Evolutionary conservation across 2,329 filamentous ascomycete genomes (phyloP), one percentile per base, ranked within the genome.

Genomic region (Cadophora sp.): DNA sequence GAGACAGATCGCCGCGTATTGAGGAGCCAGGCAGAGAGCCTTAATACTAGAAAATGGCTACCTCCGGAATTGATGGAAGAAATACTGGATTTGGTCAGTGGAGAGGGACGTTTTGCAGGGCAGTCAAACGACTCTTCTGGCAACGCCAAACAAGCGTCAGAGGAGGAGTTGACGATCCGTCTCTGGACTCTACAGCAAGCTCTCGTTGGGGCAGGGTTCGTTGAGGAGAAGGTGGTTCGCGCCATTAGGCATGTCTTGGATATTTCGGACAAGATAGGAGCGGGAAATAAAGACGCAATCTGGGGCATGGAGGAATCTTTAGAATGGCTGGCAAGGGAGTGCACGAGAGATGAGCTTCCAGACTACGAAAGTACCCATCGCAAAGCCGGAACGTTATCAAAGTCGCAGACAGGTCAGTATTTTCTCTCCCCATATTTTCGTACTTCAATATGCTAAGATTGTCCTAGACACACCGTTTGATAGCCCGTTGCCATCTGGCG

Each of bases 301-400:
- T 97, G 93, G 92, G 94, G 94, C 11, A 81, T 98, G 43, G 91
- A 96, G 68, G 94, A 97, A 79, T 89, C 92, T 30, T 78, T 99
- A 22, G 93, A 97, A 73, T 97, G 94, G 93, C 84, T 98, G 63
- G 92, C 93, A n/a, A 83, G 92, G 71, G 87, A 96, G 76, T 92
- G 90, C 73, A 81, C 84, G 16, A 81, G 84, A 69, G 85, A 89
- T 0, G 90, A 94, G 73, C 83, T 95, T 43, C 91, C 91, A 6
- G 84, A 88, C 56, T 96, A 96, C 77, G 88, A 91, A 22, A 83
- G 82, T 65, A 80, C 77, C 62, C 71, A 75, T 51, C 68, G 74
- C 30, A 76, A 73, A 65, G 59, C 55, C 20, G 70, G 60, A 30
- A 61, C 50, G 13, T 45, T 73, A 22, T 62, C 71, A 24, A 78